These are phyloP conservation scores for Lagenidium giganteum DNA, from an alignment of 352 stramenopile genomes.

Conservation along the genomic window DNA sequence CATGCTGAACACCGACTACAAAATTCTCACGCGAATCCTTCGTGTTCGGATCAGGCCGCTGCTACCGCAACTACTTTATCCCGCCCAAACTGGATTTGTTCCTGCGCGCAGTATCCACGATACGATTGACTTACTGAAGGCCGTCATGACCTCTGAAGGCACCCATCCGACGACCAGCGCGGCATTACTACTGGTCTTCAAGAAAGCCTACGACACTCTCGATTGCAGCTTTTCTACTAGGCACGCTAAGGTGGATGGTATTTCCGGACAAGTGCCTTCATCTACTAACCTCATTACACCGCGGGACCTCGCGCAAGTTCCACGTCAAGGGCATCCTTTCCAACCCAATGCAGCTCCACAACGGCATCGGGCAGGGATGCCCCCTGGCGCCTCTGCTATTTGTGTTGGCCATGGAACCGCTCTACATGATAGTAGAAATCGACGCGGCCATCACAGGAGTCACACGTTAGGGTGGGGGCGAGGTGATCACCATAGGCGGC, in stretches of 20 bases:
- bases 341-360: not conserved
- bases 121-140: slow-evolving; percentile 1
- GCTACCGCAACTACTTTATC: not conserved
- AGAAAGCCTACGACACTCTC: slow-evolving; percentile 13
- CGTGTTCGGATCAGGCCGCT: not conserved
- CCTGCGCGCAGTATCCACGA: slow-evolving; percentile 3
- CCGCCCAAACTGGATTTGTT: not conserved
- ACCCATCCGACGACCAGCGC: too few relatives aligned
- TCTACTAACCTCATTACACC: too few relatives aligned
- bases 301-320: not conserved
- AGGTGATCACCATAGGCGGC: too few relatives aligned
- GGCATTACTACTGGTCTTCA: slow-evolving; percentile 9
- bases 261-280: too few relatives aligned
- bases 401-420: slow-evolving; percentile 2
- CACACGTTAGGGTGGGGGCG: too few relatives aligned
- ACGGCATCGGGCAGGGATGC: slow-evolving; percentile 6
- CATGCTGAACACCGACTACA: slow-evolving; percentile 9
- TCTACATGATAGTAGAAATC: too few relatives aligned
- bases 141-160: too few relatives aligned
- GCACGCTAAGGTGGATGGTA: too few relatives aligned
- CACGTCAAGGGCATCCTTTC: not conserved
- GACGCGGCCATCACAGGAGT: too few relatives aligned
- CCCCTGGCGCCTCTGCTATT: slow-evolving; percentile 4
- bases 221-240: not conserved
- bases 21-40: not conserved